phyloP scores from a whole-genome alignment of 495 filamentous ascomycete species.

The Aspergillus homomorphus region DNA sequence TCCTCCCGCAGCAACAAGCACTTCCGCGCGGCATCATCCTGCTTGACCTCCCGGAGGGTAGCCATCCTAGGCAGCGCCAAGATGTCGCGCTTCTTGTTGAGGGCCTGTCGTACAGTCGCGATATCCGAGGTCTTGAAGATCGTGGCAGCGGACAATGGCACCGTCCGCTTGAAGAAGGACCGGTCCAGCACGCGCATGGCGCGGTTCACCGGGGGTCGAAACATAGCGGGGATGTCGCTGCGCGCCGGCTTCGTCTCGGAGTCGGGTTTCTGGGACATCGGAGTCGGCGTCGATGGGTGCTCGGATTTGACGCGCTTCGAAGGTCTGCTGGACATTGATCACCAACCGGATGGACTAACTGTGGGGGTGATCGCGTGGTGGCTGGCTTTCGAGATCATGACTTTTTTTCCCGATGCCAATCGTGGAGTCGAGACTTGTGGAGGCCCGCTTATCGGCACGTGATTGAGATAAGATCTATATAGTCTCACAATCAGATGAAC shows the following conservation, averaged over 20 bases:
- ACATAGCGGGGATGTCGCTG: slow-evolving; percentile 50
- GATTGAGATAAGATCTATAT: slow-evolving; percentile 14
- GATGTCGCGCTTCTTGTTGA: slow-evolving; percentile 57
- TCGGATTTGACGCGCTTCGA: neutral
- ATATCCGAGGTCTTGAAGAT: slow-evolving; percentile 71
- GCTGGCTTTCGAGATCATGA: too few relatives aligned
- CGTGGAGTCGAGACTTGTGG: neutral
- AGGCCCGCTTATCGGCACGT: slow-evolving; percentile 19
- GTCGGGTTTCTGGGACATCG: slow-evolving; percentile 31
- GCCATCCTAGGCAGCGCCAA: slow-evolving; percentile 59
- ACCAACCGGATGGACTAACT: neutral
- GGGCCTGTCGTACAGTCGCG: slow-evolving; percentile 56
- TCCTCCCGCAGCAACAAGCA: slow-evolving; percentile 71
- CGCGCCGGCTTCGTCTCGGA: slow-evolving; percentile 16
- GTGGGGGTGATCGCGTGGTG: neutral
- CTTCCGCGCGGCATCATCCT: slow-evolving; percentile 56
- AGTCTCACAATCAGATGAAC: neutral
- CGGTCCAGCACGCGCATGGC: slow-evolving; percentile 77
- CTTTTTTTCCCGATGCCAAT: too few relatives aligned
- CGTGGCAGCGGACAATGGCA: slow-evolving; percentile 75
- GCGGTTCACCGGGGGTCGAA: slow-evolving; percentile 80
- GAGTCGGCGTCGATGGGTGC: neutral
- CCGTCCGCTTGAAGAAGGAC: slow-evolving; percentile 70
- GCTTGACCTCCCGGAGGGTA: slow-evolving; percentile 49
- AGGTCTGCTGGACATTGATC: neutral